Evolutionary conservation across 2,329 filamentous ascomycete species (phyloP), one percentile per base, ranked within the genome.

Genomic region (Nothomitra cinnamomea): DNA sequence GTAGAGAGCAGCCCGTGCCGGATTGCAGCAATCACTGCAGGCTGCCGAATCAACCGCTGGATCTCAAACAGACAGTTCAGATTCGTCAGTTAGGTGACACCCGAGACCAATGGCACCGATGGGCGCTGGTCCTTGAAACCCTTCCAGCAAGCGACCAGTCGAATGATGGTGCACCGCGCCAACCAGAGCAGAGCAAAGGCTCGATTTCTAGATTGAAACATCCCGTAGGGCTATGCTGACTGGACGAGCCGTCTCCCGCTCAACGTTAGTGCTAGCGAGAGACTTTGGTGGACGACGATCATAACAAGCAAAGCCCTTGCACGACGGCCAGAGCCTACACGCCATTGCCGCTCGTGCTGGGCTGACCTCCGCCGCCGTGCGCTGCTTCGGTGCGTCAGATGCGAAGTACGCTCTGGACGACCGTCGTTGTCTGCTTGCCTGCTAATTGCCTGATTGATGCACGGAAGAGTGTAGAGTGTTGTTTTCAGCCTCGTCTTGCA

Each of bases 381-480:
- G 28, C 28, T 21, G 43, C 21, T 48, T 13, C 3, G 38, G 22
- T 21, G 43, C 28, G 43, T 13, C 22, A 15, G n/a, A 13, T 22
- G 17, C 17, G n/a, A n/a, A n/a, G n/a, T n/a, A 10, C 13, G 19
- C 42, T 22, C 17, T 22, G 43, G 22, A 28, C 43, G 12, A 32
- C 28, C 43, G 43, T 25, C 22, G 19, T 48, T 48, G 43, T 28
- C 25, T 48, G 43, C 25, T 48, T 48, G 28, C 28, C 28, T 32
- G 28, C 5, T 28, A 25, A 25, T 28, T 28, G 12, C 43, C 12
- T 22, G 24, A 25, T 48, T 48, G 43, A 48, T 48, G 43, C 43
- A 48, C 13, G 8, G 13, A 22, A 43, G 45, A 52, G 53, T 55
- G 52, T 49, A 41, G 25, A 41, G 24, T 53, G 51, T 41, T 41